phyloP scores from a whole-genome alignment of 2,329 filamentous ascomycete genomes.

The Aureobasidium sp. region DNA sequence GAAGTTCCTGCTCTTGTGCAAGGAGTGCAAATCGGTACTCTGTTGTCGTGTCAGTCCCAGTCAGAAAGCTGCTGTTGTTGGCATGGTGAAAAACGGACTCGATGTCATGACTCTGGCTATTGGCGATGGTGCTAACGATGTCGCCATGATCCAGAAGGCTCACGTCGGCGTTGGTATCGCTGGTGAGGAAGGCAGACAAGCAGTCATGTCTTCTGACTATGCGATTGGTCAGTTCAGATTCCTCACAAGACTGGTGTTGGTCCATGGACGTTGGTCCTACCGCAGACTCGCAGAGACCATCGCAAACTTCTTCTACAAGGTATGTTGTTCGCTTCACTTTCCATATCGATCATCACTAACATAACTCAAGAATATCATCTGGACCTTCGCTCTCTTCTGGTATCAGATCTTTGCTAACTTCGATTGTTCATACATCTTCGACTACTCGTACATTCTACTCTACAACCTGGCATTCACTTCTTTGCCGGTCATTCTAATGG shows the following conservation, averaged over 20 bases:
- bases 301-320: constrained; percentile 99
- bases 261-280: constrained; percentile 96
- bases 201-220: constrained; percentile 94
- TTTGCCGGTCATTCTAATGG: constrained; percentile 87
- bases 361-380: constrained; percentile 69
- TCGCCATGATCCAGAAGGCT: constrained; percentile 96
- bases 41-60: constrained; percentile 96
- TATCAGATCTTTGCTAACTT: constrained; percentile 94
- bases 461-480: constrained; percentile 98
- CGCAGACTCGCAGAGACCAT: constrained; percentile 84
- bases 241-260: constrained; percentile 72
- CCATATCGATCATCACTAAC: background rate
- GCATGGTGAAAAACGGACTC: constrained; percentile 88
- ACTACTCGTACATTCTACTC: constrained; percentile 94
- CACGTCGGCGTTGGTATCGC: constrained; percentile 96
- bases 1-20: constrained; percentile 90
- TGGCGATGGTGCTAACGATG: constrained; percentile 90
- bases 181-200: constrained; percentile 83
- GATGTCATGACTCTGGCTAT: constrained; percentile 95
- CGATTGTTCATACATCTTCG: constrained; percentile 93
- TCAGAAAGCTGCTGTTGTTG: constrained; percentile 91
- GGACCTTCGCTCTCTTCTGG: constrained; percentile 96
- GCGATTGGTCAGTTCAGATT: constrained; percentile 92
- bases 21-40: constrained; percentile 91
- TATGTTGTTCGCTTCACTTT: constrained; percentile 24